Evolutionary conservation across 805 yeast genomes (phyloP).

Genomic region (Naumovozyma dairenensis): DNA sequence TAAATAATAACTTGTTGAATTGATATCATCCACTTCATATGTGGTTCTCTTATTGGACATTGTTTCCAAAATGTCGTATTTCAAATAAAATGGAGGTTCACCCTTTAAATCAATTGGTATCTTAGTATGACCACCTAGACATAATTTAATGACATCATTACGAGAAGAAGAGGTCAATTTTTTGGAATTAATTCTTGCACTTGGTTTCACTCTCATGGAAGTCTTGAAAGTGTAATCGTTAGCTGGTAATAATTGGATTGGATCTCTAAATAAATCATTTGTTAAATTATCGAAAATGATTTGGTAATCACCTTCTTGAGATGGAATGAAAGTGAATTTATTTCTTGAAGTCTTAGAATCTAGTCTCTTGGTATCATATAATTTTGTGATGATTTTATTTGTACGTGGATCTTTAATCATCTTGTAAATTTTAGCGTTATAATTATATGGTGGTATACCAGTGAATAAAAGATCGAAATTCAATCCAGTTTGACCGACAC

Average conservation of each 20-base stretch:
- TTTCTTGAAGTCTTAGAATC: slow-evolving; percentile 37
- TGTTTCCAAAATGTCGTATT: slow-evolving; percentile 57
- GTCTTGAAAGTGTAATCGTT: slow-evolving; percentile 50
- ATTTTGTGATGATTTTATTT: slow-evolving; percentile 25
- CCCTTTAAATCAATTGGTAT: slow-evolving; percentile 64
- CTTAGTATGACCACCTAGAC: slow-evolving; percentile 37
- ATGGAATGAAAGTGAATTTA: slow-evolving; percentile 64
- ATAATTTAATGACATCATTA: slow-evolving; percentile 27
- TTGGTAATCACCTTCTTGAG: slow-evolving; percentile 69
- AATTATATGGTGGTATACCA: slow-evolving; percentile 77
- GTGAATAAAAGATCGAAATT: slow-evolving; percentile 54
- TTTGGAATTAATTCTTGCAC: slow-evolving; percentile 38
- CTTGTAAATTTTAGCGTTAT: slow-evolving; percentile 53
- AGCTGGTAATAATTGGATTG: slow-evolving; percentile 28
- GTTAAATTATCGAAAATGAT: slow-evolving; percentile 57
- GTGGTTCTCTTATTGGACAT: slow-evolving; percentile 39
- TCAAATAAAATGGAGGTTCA: slow-evolving; percentile 63
- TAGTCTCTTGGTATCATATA: slow-evolving; percentile 30
- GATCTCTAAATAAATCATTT: slow-evolving; percentile 51
- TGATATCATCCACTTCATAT: slow-evolving; percentile 34
- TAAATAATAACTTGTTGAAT: slow-evolving; percentile 32
- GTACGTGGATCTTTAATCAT: slow-evolving; percentile 17
- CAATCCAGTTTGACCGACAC: slow-evolving; percentile 89
- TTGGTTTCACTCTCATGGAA: slow-evolving; percentile 62
- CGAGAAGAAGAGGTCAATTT: slow-evolving; percentile 11